A percentile compares a stretch with the other conserved stretches of the same genome.
These are phyloP conservation scores for Boletellus ananiceps DNA, from an alignment of 768 basidiomycete species.

Conservation along the genomic window DNA sequence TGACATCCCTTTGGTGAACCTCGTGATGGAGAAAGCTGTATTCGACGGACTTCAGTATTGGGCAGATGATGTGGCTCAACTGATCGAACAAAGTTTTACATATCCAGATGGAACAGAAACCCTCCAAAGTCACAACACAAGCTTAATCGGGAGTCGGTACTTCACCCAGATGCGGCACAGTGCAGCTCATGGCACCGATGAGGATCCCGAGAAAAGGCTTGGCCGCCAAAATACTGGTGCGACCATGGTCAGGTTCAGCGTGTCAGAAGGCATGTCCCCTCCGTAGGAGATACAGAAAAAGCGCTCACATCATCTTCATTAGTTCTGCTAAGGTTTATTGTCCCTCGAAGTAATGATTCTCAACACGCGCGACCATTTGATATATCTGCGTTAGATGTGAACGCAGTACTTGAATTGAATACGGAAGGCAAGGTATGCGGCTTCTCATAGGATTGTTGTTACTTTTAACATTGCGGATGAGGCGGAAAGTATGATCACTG, in stretches of 20 bases:
- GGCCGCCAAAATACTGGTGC: conserved; percentile 31
- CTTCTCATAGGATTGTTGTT: background rate
- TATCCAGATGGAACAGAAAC: conserved; percentile 25
- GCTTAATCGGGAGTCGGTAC: conserved; percentile 77
- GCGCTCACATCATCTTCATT: background rate
- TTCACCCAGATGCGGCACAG: conserved; percentile 44
- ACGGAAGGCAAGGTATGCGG: conserved; percentile 62
- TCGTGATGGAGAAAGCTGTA: conserved; percentile 55
- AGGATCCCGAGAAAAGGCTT: conserved; percentile 32
- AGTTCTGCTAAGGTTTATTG: conserved; percentile 42
- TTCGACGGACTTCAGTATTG: conserved; percentile 83
- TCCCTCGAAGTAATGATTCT: conserved; percentile 43
- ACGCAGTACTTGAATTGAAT: conserved; percentile 60
- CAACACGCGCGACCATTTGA: conserved; percentile 45
- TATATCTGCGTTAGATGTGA: conserved; percentile 56
- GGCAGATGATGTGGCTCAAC: conserved; percentile 81
- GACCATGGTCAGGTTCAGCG: conserved; percentile 45
- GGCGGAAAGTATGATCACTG: conserved; percentile 66
- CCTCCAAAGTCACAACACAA: conserved; percentile 48
- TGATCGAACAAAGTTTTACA: conserved; percentile 45
- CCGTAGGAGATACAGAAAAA: background rate
- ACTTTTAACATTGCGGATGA: conserved; percentile 26
- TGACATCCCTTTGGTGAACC: conserved; percentile 59
- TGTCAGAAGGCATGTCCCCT: conserved; percentile 39
- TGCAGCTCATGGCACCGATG: conserved; percentile 41